A percentile compares a stretch with the other conserved stretches of the same genome.
Conservation (phyloP, 495 filamentous ascomycete species). For the Elasticomyces elasticus region DNA sequence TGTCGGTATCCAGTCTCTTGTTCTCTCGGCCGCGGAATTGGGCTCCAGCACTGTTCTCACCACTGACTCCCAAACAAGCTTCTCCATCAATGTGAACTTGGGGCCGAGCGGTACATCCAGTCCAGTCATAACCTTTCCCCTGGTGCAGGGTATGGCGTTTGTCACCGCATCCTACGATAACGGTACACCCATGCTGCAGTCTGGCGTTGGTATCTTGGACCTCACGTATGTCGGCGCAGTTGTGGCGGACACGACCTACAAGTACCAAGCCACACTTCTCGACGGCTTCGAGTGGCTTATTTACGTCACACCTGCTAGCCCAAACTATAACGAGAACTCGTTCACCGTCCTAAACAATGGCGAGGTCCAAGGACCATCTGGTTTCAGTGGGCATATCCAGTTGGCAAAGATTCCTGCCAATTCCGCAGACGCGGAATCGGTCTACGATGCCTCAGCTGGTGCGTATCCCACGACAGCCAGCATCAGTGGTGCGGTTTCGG, state of each 20-base stretch:
- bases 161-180: constrained; percentile 69
- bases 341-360: constrained; percentile 41
- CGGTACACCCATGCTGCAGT: constrained; percentile 60
- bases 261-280: constrained; percentile 62
- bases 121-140: constrained; percentile 59
- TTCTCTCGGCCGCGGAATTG: constrained; percentile 70
- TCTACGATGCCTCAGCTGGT: constrained; percentile 68
- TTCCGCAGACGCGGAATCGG: constrained; percentile 44
- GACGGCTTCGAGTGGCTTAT: constrained; percentile 71
- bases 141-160: constrained; percentile 86
- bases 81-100: constrained; percentile 66
- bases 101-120: constrained; percentile 41
- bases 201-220: constrained; percentile 60
- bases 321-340: constrained; percentile 33
- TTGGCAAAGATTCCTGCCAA: constrained; percentile 62
- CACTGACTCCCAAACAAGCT: constrained; percentile 52
- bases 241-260: constrained; percentile 55
- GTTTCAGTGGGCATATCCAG: constrained; percentile 65
- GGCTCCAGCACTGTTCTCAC: constrained; percentile 48
- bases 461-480: constrained; percentile 55
- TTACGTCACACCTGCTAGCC: constrained; percentile 53
- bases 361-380: constrained; percentile 40
- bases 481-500: constrained; percentile 53
- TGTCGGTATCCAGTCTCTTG: constrained; percentile 67
- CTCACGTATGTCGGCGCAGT: constrained; percentile 50